Base-by-base conservation (phyloP, 2,329 filamentous ascomycete species). In the Eutypella sp. region DNA sequence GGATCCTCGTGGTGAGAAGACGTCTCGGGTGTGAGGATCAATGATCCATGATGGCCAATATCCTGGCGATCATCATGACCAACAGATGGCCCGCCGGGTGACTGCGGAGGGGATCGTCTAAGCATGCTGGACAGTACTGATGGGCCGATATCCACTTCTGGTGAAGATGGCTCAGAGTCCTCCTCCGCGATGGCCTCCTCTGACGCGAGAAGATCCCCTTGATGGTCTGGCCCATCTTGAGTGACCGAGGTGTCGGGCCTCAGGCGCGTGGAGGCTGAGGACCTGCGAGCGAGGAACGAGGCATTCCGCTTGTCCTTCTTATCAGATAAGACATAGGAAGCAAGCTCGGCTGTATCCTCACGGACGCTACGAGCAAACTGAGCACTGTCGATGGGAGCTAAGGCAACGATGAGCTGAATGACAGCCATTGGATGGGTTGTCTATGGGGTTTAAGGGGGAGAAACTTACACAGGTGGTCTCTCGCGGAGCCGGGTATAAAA, bases 341-440 rank as follows among this genome's bases (percentile, higher is more conserved):
- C 90, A 46, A 96, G 75, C 67, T 95, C 89, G 42, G 89, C 88
- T 2, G 90, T 95, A 61, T 93, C 85, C 67, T 93, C 85, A 52
- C 90, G 85, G 34, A 96, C 85, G 53, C 83, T 87, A 48, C 84
- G 81, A 27, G 88, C 86, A 65, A 88, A 87, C 56, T 88, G 81
- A 16, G 81, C 78, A 56, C 81, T 85, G 61, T 92, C 87, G 67
- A 79, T 61, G 16, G 76, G 74, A 33, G 69, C 75, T 79, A 52
- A 36, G 42, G 4, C 18, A 23, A 8, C 34, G 34, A 49, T 53
- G 50, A 58, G 56, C 47, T 24, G 31, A 34, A 42, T 33, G 13
- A 11, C 27, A n/a, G 37, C n/a, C 10, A 40, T 13, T 5, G 38
- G 27, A 5, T 36, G 18, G 45, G 34, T 29, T 18, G 18, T 33